These are phyloP conservation scores for Aureobasidium zeae DNA, from an alignment of 2,329 filamentous ascomycete genomes.

Conservation along the genomic window DNA sequence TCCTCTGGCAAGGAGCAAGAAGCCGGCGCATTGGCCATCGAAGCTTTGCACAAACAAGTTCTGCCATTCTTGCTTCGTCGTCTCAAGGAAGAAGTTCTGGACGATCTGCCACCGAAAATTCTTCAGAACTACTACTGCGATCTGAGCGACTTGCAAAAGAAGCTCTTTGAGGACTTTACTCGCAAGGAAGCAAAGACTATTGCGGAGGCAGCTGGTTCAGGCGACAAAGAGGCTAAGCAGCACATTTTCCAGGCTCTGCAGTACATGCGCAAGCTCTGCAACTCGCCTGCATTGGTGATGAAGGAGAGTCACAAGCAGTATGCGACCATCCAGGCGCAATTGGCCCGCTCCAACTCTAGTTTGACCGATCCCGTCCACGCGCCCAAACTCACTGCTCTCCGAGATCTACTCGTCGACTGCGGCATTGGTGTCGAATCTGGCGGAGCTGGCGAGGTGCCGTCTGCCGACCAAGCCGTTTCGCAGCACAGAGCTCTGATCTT, in stretches of 20 bases:
- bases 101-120: constrained; percentile 95
- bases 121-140: constrained; percentile 99
- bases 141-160: constrained; percentile 86
- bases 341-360: constrained; percentile 68
- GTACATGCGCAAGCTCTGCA: constrained; percentile 99
- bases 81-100: constrained; percentile 92
- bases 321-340: constrained; percentile 71
- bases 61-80: constrained; percentile 91
- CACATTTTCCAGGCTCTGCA: constrained; percentile 99
- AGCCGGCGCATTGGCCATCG: constrained; percentile 87
- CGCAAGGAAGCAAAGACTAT: constrained; percentile 88
- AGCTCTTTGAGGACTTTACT: constrained; percentile 91
- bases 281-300: constrained; percentile 91
- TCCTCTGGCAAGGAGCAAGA: constrained; percentile 98
- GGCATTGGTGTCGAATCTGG: constrained; percentile 69
- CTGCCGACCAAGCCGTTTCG: constrained; percentile 71
- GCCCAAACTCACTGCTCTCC: constrained; percentile 81
- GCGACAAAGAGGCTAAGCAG: constrained; percentile 89
- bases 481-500: constrained; percentile 94
- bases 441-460: constrained; percentile 42
- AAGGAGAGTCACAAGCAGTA: constrained; percentile 89
- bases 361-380: constrained; percentile 81
- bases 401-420: constrained; percentile 93
- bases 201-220: constrained; percentile 68
- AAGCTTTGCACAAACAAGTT: constrained; percentile 97